Evolutionary conservation across 108 stramenopile species (phyloP), one percentile per base, ranked within the genome.

Genomic region (Pseudonitzschia pungens): DNA sequence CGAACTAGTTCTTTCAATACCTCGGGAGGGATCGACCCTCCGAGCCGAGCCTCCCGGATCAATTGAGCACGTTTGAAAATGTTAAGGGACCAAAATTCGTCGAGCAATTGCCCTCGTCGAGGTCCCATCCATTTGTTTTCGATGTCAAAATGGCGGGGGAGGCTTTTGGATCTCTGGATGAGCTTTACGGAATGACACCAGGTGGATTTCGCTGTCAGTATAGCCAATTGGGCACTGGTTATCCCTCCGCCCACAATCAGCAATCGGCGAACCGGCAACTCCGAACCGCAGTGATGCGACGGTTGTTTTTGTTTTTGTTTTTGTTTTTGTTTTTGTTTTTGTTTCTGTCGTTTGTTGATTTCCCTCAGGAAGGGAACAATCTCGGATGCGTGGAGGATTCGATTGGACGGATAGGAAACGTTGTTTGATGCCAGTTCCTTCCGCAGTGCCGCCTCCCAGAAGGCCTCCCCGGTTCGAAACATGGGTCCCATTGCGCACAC

Each of bases 41-140:
- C 77, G 20, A 20, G 22, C 18, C 77, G 72, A 42, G 64, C 65
- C n/a, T 77, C 77, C 31, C 68, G 29, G 6, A 73, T 41, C 20
- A 42, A 28, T 22, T 56, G 15, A 16, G 67, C 77, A 4, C 72
- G 48, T 12, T 40, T 24, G 14, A 67, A 15, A 26, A 68, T 41
- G 66, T 77, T 72, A 65, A 68, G n/a, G 5, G 53, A 73, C 72
- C 65, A 73, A 59, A 77, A 77, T 10, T 73, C 36, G 16, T 77
- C 77, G 4, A 77, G 55, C 22, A 73, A 41, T 42, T 73, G 68
- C 5, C 77, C 77, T 12, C 77, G 48, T 28, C 26, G 21, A 28
- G 72, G 65, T n/a, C 77, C 77, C 77, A 77, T 77, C 77, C 77
- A 77, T 41, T 73, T 51, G 40, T 73, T 73, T 31, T 72, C 66